Percentiles rank a stretch among this genome's conserved stretches.
phyloP scores from a whole-genome alignment of 257 asterid species.

The Solanum dulcamara region DNA sequence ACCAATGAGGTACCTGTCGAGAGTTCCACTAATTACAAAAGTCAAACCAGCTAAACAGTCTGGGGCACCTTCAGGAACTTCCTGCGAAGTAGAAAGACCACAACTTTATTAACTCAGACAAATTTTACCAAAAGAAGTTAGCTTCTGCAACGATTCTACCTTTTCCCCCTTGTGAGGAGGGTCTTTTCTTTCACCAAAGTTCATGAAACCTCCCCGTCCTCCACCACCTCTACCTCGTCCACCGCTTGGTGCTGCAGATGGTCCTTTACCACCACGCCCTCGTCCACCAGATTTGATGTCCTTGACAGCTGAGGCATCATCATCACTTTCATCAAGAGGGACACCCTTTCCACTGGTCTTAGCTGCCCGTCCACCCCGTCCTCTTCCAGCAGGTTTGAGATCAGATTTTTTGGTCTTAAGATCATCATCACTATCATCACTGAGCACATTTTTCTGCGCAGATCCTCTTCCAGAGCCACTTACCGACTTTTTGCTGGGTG shows the following conservation, averaged over 20 bases:
- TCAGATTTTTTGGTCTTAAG: constrained; percentile 26
- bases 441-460: constrained; percentile 24
- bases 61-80: constrained; percentile 92
- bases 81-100: constrained; percentile 40
- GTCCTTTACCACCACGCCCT: constrained; percentile 86
- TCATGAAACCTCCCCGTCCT: constrained; percentile 93
- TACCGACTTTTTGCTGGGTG: constrained; percentile 66
- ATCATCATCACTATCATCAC: constrained; percentile 42
- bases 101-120: neutral
- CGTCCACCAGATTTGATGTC: constrained; percentile 66
- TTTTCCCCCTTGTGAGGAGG: constrained; percentile 99
- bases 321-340: constrained; percentile 47
- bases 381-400: constrained; percentile 57
- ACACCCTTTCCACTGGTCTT: constrained; percentile 20
- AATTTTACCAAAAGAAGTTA: neutral
- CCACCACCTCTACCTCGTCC: constrained; percentile 97
- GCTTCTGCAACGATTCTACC: constrained; percentile 26
- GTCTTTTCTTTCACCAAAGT: constrained; percentile 97
- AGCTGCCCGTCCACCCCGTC: constrained; percentile 55
- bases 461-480: constrained; percentile 57
- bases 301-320: constrained; percentile 46
- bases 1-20: constrained; percentile 61
- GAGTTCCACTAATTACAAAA: constrained; percentile 96
- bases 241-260: constrained; percentile 38
- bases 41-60: constrained; percentile 84